These are phyloP conservation scores for Alternaria triticimaculans DNA, from an alignment of 2,329 filamentous ascomycete genomes.

Conservation along the genomic window DNA sequence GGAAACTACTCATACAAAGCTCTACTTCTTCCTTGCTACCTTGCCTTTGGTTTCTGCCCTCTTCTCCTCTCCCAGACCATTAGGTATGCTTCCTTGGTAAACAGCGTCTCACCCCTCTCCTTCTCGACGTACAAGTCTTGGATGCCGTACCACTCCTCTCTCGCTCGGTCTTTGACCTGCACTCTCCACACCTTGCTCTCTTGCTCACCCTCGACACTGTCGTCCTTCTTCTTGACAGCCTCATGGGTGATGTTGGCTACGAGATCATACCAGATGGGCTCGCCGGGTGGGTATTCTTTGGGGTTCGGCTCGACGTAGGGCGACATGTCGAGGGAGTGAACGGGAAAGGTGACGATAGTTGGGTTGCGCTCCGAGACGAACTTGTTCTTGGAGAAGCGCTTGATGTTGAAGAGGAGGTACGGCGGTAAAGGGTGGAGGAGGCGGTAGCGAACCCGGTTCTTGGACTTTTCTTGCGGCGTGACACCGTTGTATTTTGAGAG, in stretches of 20 bases:
- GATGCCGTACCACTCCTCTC: constrained; percentile 88
- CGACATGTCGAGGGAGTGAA: constrained; percentile 81
- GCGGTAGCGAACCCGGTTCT: constrained; percentile 86
- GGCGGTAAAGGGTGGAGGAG: constrained; percentile 90
- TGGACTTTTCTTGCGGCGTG: constrained; percentile 84
- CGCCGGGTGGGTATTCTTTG: constrained; percentile 69
- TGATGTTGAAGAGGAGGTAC: constrained; percentile 92
- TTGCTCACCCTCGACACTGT: constrained; percentile 84
- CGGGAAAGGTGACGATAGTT: constrained; percentile 96
- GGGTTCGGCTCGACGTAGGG: constrained; percentile 93
- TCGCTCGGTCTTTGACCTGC: constrained; percentile 81
- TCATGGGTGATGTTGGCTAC: constrained; percentile 94
- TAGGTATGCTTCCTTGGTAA: constrained; percentile 91
- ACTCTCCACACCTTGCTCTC: constrained; percentile 97
- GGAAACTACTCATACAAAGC: background rate
- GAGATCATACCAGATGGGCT: constrained; percentile 93
- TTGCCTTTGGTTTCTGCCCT: constrained; percentile 14
- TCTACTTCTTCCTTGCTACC: background rate
- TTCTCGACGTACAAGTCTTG: constrained; percentile 94
- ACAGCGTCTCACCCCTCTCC: constrained; percentile 86
- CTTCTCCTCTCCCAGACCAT: constrained; percentile 94
- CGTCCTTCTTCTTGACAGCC: constrained; percentile 77
- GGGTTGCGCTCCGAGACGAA: constrained; percentile 96
- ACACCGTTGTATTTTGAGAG: constrained; percentile 92
- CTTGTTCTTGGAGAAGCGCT: constrained; percentile 95